phyloP scores from a whole-genome alignment of 495 filamentous ascomycete species.

The Daldinia grandis region DNA sequence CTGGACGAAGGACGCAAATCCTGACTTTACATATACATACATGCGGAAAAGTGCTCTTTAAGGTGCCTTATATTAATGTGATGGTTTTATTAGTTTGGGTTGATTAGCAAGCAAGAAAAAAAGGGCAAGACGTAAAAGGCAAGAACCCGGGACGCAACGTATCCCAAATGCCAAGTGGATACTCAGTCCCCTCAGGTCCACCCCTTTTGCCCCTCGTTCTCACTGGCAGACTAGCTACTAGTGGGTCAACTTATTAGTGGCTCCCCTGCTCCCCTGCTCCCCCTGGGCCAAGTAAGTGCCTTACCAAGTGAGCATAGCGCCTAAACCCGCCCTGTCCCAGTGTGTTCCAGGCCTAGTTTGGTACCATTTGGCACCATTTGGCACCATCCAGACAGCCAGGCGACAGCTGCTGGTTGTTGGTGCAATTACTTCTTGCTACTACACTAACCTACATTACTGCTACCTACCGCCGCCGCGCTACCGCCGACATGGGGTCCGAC shows the following conservation, averaged over 20 bases:
- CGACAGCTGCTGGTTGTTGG: constrained; percentile 3
- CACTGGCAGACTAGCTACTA: constrained; percentile 2
- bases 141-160: constrained; percentile 18
- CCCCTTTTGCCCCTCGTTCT: constrained; percentile 42
- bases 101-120: constrained; percentile 34
- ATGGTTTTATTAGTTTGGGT: neutral
- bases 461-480: constrained; percentile 27
- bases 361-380: too few relatives aligned
- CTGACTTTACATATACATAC: neutral
- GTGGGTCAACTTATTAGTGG: neutral
- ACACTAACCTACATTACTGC: neutral
- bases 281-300: neutral
- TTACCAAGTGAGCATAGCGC: constrained; percentile 29
- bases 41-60: neutral
- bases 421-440: constrained; percentile 4
- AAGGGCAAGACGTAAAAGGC: neutral
- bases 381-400: constrained; percentile 5
- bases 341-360: too few relatives aligned
- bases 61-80: neutral
- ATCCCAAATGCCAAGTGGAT: constrained; percentile 23
- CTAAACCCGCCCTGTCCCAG: constrained; percentile 9
- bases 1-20: constrained; percentile 8
- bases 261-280: too few relatives aligned
- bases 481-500: constrained; percentile 44
- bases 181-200: constrained; percentile 32